Conservation (phyloP, 2,329 filamentous ascomycete genomes). For the Penicillium thymicola region DNA sequence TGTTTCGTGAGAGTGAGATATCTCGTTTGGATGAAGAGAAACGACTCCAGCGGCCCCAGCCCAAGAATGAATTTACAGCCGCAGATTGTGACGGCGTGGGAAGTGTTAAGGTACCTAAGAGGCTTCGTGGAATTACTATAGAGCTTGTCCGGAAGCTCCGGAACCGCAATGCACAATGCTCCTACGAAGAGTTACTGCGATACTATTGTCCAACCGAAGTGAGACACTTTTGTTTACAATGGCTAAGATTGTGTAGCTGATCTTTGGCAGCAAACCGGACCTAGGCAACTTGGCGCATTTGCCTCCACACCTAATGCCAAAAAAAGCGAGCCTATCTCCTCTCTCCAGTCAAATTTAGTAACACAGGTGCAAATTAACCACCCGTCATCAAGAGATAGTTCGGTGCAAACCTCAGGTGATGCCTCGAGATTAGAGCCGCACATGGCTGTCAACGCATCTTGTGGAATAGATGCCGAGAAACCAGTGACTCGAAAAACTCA, state of each 20-base stretch:
- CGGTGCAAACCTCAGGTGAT: not conserved
- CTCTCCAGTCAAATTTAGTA: slow-evolving; percentile 19
- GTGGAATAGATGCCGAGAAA: slow-evolving; percentile 4
- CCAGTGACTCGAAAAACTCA: slow-evolving; percentile 12
- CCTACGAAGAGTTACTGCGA: slow-evolving; percentile 73
- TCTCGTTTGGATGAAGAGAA: slow-evolving; percentile 20
- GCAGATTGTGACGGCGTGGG: slow-evolving; percentile 3
- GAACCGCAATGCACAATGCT: slow-evolving; percentile 67
- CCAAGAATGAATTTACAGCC: not conserved
- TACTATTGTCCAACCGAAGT: slow-evolving; percentile 70
- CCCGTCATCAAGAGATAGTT: slow-evolving; percentile 8
- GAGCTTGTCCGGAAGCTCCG: slow-evolving; percentile 67
- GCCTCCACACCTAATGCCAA: not conserved
- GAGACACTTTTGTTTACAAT: slow-evolving; percentile 19
- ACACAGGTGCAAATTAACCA: slow-evolving; percentile 23
- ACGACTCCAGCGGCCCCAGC: not conserved
- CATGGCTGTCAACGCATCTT: not conserved
- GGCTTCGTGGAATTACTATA: slow-evolving; percentile 60
- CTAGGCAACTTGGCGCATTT: slow-evolving; percentile 21
- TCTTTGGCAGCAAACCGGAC: slow-evolving; percentile 21
- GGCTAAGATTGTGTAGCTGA: slow-evolving; percentile 5
- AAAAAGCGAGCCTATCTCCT: slow-evolving; percentile 8
- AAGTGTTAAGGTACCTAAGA: slow-evolving; percentile 36
- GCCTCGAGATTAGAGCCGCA: not conserved
- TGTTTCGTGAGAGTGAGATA: slow-evolving; percentile 80